A percentile compares a stretch with the other conserved stretches of the same genome.
Conservation (phyloP, 2,329 filamentous ascomycete species). For the Fusarium pseudonygamai region DNA sequence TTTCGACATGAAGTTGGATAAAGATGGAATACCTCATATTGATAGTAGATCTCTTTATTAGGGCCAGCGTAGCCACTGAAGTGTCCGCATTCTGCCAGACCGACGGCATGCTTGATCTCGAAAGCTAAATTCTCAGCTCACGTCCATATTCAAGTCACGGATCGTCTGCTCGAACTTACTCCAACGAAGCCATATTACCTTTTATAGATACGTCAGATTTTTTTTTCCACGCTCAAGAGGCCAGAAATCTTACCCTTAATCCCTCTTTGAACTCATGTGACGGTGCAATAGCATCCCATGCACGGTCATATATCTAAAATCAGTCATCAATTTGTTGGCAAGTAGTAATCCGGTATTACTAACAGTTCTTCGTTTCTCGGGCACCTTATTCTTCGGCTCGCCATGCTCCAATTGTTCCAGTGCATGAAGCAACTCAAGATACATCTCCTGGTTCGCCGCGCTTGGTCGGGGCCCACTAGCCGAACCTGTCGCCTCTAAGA, state of each 20-base stretch:
- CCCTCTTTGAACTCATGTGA: background rate
- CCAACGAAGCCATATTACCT: background rate
- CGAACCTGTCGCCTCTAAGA: background rate
- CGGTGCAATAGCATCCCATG: background rate
- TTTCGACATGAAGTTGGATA: accelerated
- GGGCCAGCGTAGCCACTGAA: background rate
- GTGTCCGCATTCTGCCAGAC: background rate
- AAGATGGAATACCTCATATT: background rate
- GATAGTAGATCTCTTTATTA: background rate
- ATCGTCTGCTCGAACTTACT: accelerated
- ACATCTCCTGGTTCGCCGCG: background rate
- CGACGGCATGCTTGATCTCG: background rate
- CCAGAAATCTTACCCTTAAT: background rate
- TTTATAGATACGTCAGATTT: accelerated
- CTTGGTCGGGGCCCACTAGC: background rate
- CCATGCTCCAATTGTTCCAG: background rate
- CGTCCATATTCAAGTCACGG: accelerated
- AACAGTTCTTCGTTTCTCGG: background rate
- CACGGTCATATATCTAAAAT: background rate
- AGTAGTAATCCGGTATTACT: accelerated
- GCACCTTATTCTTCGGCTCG: background rate
- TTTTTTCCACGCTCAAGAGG: accelerated
- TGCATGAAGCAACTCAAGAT: background rate
- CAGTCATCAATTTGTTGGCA: accelerated
- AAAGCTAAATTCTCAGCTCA: background rate